Evolutionary conservation across 768 basidiomycete genomes (phyloP), one percentile per base, ranked within the genome.

Genomic region (Boletus subparvulus): DNA sequence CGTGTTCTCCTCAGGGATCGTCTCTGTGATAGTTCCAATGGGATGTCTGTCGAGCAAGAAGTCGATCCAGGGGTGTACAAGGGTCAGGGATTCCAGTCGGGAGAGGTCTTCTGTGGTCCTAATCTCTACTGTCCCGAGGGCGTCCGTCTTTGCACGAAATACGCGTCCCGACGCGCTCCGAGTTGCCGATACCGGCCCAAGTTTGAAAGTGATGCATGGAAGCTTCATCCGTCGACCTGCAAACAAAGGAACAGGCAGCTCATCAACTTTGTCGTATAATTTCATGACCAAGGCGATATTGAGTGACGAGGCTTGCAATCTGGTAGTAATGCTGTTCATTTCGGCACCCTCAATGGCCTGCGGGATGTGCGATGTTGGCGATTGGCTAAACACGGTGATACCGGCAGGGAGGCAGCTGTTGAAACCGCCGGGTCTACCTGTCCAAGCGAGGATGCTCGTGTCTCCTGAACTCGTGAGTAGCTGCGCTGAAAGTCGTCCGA

Each of bases 151-250:
- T 9, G 45, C 30, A 32, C 45, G 28, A 32, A 46, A 32, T 4
- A 46, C 45, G 3, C 12, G n/a, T 46, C 11, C 30, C 13, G 3
- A 42, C 14, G 1, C 6, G 19, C 7, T 13, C 21, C 12, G 19
- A 26, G 17, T 33, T 6, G 13, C 4, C 0, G 16, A 39, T 33
- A 28, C 10, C 12, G 3, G 32, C 9, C 56, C 46, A 6, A 62
- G 43, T n/a, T 52, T 43, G 37, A 62, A 62, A 4, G 4, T 13
- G 24, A 62, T 19, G 30, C 60, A 62, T 1, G 60, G 56, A 36
- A 62, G 46, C 26, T 33, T 45, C 54, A 62, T 21, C 28, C 42
- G 35, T 19, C 32, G 39, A 1, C 28, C 48, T 8, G 17, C 24
- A 1, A 51, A 50, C 0, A 0, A 33, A 6, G 52, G 26, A 0